Conservation (phyloP, 495 filamentous ascomycete species). For the Penicillium atrosanguineum region DNA sequence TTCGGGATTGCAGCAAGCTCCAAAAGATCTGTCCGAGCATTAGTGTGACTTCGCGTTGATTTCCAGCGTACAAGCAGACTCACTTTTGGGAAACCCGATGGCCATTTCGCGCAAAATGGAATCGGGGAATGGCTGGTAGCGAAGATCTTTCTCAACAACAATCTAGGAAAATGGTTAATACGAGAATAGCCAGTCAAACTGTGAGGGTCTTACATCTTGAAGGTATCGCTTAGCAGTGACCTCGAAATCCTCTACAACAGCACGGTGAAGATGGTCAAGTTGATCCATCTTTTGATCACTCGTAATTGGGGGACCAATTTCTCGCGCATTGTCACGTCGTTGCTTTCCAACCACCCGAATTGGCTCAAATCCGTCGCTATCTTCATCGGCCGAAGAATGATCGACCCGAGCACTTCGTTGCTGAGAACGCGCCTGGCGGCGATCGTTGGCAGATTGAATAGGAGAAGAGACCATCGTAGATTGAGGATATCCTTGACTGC, state of each 20-base stretch:
- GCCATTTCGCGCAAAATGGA: conserved; percentile 79
- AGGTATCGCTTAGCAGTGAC: conserved; percentile 60
- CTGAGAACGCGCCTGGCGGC: conserved; percentile 36
- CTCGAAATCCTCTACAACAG: conserved; percentile 65
- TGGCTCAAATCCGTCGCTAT: conserved; percentile 64
- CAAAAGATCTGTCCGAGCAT: conserved; percentile 23
- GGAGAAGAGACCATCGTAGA: conserved; percentile 91
- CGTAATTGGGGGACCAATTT: conserved; percentile 69
- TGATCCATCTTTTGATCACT: conserved; percentile 59
- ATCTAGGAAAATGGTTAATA: conserved; percentile 39
- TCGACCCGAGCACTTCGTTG: conserved; percentile 33
- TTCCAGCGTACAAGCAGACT: not conserved
- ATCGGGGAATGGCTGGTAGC: conserved; percentile 73
- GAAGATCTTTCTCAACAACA: conserved; percentile 58
- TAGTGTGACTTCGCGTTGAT: conserved; percentile 1
- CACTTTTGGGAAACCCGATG: conserved; percentile 66
- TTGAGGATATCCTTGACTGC: conserved; percentile 40
- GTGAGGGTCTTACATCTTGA: conserved; percentile 44
- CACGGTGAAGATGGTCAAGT: conserved; percentile 60
- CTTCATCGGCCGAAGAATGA: conserved; percentile 43
- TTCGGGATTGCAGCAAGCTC: conserved; percentile 66
- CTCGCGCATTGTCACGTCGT: conserved; percentile 32
- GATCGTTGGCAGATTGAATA: conserved; percentile 53
- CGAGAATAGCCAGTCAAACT: not conserved
- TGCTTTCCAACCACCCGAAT: conserved; percentile 42